These are phyloP conservation scores for Deuterostichococcus epilithicus DNA, from an alignment of 139 green algal genomes.

Conservation along the genomic window DNA sequence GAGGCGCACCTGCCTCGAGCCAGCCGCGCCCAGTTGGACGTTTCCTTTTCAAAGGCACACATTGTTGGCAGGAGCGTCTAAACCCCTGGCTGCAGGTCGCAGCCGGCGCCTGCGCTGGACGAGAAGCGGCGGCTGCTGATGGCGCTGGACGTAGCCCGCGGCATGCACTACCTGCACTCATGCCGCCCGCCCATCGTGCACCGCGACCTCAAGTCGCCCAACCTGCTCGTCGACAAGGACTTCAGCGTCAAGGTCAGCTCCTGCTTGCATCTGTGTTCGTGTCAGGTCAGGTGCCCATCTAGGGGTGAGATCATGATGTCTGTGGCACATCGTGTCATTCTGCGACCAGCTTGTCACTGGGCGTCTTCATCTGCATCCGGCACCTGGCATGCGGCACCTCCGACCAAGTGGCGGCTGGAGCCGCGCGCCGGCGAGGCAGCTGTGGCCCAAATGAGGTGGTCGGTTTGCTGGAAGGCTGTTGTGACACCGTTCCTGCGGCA, in stretches of 20 bases:
- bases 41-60: no score
- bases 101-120: constrained; percentile 34
- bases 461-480: no score
- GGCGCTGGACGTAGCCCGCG: constrained; percentile 72
- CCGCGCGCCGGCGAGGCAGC: neutral
- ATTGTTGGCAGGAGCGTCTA: neutral
- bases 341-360: no score
- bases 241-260: constrained; percentile 77
- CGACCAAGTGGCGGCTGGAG: neutral
- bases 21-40: no score
- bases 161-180: constrained; percentile 76
- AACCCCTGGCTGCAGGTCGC: neutral
- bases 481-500: constrained; percentile 11
- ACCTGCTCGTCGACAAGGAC: constrained; percentile 81
- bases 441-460: neutral
- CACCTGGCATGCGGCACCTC: neutral
- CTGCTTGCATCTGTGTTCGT: no score
- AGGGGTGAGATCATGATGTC: no score
- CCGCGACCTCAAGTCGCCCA: constrained; percentile 70
- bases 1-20: no score
- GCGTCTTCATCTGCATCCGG: no score
- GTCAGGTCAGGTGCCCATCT: no score
- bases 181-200: constrained; percentile 73
- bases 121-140: constrained; percentile 66
- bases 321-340: no score